These are phyloP conservation scores for Colletotrichum magnum DNA, from an alignment of 2,329 filamentous ascomycete genomes.

Conservation along the genomic window DNA sequence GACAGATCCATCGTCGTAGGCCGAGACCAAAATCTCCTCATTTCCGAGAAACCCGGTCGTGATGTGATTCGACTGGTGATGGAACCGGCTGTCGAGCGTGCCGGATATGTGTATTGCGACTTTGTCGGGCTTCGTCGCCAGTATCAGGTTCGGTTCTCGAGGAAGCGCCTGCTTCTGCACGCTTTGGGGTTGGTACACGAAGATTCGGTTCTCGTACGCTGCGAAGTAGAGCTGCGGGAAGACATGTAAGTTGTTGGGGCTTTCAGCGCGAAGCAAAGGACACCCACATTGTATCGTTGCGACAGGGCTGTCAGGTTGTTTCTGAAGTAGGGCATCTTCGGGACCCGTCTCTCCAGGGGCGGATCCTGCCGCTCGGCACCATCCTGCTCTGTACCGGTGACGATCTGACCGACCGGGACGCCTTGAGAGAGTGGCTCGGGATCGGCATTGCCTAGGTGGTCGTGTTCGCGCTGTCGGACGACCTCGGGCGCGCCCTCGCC, in stretches of 20 bases:
- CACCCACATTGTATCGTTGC: constrained; percentile 67
- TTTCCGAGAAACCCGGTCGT: constrained; percentile 77
- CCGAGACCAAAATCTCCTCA: constrained; percentile 77
- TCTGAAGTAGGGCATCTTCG: constrained; percentile 56
- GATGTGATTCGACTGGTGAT: constrained; percentile 79
- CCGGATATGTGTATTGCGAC: constrained; percentile 61
- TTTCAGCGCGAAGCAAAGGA: background rate
- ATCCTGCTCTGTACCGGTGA: constrained; percentile 18
- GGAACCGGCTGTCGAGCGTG: constrained; percentile 63
- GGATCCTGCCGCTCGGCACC: background rate
- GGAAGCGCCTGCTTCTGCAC: constrained; percentile 64
- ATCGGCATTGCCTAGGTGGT: constrained; percentile 43
- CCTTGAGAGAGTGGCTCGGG: constrained; percentile 30
- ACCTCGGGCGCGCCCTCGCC: constrained; percentile 51
- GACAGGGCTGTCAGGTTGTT: constrained; percentile 72
- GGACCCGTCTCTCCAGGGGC: constrained; percentile 40
- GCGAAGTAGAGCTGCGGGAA: constrained; percentile 69
- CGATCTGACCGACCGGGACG: constrained; percentile 33
- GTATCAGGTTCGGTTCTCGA: constrained; percentile 62
- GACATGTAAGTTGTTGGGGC: constrained; percentile 8
- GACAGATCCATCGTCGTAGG: constrained; percentile 83
- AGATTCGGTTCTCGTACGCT: constrained; percentile 69
- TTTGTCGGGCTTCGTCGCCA: constrained; percentile 60
- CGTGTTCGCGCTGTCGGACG: constrained; percentile 54
- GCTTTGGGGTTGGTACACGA: constrained; percentile 67